Percentiles rank a stretch among this genome's conserved stretches.
phyloP scores from a whole-genome alignment of 306 rosid genomes.

The peach (Prunus persica) region DNA sequence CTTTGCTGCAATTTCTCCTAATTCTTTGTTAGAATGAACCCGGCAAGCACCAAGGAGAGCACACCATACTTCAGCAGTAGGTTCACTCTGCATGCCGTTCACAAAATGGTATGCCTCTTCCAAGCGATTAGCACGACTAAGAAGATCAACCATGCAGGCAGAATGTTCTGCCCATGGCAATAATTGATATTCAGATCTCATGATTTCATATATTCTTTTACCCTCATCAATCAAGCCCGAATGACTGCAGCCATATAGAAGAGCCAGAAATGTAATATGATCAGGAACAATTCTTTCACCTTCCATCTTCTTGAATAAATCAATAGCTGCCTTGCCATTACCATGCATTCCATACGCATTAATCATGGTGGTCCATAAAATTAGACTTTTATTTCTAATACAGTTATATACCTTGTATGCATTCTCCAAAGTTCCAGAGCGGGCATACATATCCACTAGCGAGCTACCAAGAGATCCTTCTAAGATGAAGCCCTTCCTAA shows the following conservation, averaged over 20 bases:
- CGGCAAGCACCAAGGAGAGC: slow-evolving; percentile 71
- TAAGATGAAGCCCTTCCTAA: slow-evolving; percentile 53
- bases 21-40: slow-evolving; percentile 60
- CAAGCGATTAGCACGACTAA: slow-evolving; percentile 61
- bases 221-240: slow-evolving; percentile 71
- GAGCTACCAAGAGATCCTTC: slow-evolving; percentile 55
- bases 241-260: slow-evolving; percentile 78
- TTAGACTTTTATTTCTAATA: slow-evolving; percentile 33
- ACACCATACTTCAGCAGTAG: slow-evolving; percentile 75
- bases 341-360: slow-evolving; percentile 82
- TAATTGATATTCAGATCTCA: slow-evolving; percentile 50
- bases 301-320: slow-evolving; percentile 50
- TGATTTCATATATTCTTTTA: slow-evolving; percentile 37
- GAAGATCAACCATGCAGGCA: slow-evolving; percentile 73
- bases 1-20: slow-evolving; percentile 59
- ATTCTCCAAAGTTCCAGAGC: slow-evolving; percentile 52
- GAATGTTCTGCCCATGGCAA: slow-evolving; percentile 83
- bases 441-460: slow-evolving; percentile 68
- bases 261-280: slow-evolving; percentile 67
- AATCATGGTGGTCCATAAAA: slow-evolving; percentile 72
- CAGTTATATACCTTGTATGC: slow-evolving; percentile 46
- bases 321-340: slow-evolving; percentile 52
- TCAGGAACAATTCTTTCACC: slow-evolving; percentile 52
- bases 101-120: slow-evolving; percentile 70
- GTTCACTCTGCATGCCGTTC: slow-evolving; percentile 43